Evolutionary conservation across 139 green algal species (phyloP).

Genomic region (Tetradesmus obliquus): DNA sequence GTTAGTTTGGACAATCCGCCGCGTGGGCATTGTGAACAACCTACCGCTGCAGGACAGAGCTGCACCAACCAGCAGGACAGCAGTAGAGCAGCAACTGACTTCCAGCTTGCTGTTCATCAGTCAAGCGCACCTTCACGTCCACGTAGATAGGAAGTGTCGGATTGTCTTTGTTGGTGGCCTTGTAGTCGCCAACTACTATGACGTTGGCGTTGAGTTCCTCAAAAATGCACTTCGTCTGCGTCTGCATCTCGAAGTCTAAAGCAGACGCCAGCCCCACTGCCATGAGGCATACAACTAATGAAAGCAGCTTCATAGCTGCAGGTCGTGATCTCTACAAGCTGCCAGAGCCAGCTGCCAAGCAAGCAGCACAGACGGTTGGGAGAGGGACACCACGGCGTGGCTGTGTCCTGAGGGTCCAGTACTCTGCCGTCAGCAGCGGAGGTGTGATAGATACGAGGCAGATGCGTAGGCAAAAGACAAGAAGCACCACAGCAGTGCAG

Average conservation of each 20-base stretch:
- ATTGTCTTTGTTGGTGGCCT: conserved; percentile 56
- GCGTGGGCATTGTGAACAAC: background rate
- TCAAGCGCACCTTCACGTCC: conserved; percentile 19
- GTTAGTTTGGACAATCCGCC: background rate
- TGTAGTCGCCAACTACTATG: conserved; percentile 68
- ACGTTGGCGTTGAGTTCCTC: conserved; percentile 72
- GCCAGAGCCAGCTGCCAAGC: background rate
- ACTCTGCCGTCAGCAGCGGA: too few species aligned
- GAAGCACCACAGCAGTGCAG: too few species aligned
- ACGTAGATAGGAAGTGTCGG: conserved; percentile 22
- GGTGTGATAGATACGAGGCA: too few species aligned
- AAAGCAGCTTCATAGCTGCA: conserved; percentile 1
- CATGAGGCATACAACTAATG: background rate
- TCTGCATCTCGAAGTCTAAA: conserved; percentile 70
- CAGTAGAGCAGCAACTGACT: background rate
- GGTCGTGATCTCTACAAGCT: background rate
- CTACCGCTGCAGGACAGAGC: background rate
- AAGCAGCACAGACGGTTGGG: background rate
- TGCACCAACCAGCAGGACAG: background rate
- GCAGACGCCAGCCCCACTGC: conserved; percentile 22
- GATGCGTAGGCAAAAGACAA: too few species aligned
- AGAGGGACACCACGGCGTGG: background rate
- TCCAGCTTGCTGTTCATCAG: background rate
- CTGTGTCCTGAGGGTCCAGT: too few species aligned
- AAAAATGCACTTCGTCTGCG: conserved; percentile 63